Conservation (phyloP, 305 asterid species). For the Solanum aculeatissimum region DNA sequence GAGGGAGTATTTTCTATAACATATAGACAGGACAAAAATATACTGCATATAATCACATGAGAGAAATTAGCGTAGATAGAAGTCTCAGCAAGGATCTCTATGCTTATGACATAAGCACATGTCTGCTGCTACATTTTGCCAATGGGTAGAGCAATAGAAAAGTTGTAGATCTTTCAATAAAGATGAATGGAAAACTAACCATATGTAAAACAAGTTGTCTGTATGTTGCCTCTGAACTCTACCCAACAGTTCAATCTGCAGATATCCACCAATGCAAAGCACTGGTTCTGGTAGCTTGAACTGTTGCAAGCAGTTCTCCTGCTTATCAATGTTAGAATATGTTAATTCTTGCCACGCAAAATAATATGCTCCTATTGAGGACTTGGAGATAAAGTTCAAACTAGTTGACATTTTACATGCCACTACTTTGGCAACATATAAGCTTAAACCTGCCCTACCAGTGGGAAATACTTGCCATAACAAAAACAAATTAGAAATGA, state of each 20-base stretch:
- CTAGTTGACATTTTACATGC: background rate
- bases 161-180: background rate
- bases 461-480: background rate
- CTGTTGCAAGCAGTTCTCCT: slow-evolving; percentile 63
- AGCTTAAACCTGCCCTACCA: background rate
- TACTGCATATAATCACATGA: background rate
- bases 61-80: background rate
- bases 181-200: slow-evolving; percentile 33
- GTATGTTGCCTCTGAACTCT: slow-evolving; percentile 55
- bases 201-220: slow-evolving; percentile 50
- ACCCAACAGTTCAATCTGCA: slow-evolving; percentile 69
- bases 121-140: background rate
- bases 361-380: background rate
- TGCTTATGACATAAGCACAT: background rate
- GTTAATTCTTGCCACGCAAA: background rate
- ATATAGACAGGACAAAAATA: background rate
- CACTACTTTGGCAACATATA: background rate
- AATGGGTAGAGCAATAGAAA: background rate
- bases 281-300: slow-evolving; percentile 65
- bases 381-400: background rate
- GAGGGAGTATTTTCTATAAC: background rate
- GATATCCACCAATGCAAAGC: slow-evolving; percentile 58
- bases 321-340: background rate
- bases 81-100: background rate
- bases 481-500: background rate